Conservation (phyloP, 192 early-diverging fungal genomes). For the Dissophora globulifera region DNA sequence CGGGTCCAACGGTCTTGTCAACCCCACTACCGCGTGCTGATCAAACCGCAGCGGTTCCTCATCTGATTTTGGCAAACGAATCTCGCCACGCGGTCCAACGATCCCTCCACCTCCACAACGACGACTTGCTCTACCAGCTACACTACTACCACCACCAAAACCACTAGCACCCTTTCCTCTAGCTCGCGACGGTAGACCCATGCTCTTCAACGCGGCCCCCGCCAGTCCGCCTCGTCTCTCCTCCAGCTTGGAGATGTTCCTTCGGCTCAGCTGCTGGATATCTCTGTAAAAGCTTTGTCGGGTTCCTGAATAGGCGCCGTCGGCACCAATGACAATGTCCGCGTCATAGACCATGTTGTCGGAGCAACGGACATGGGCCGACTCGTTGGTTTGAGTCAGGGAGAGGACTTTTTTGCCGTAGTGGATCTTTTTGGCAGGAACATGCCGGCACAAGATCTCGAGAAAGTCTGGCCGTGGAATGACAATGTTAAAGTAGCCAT, state of each 20-base stretch:
- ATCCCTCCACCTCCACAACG: not conserved
- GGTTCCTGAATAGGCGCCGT: constrained; percentile 41
- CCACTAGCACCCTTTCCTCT: no score
- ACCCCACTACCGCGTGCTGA: constrained; percentile 32
- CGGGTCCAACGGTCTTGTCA: constrained; percentile 15
- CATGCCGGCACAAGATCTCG: constrained; percentile 6
- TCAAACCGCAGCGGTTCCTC: constrained; percentile 25
- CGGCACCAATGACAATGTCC: constrained; percentile 51
- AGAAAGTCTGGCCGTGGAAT: constrained; percentile 22
- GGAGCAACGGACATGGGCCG: constrained; percentile 22
- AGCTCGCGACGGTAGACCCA: not conserved
- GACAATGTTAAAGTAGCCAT: constrained; percentile 25
- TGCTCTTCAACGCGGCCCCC: not conserved
- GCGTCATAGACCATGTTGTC: constrained; percentile 33
- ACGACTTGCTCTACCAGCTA: no score
- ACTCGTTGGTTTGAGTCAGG: constrained; percentile 13
- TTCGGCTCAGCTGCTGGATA: no score
- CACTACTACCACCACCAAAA: not conserved
- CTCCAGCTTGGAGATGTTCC: no score
- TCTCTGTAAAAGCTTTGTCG: constrained; percentile 26
- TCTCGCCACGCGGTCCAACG: not conserved
- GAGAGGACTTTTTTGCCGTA: constrained; percentile 29
- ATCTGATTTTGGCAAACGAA: constrained; percentile 20
- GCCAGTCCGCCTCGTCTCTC: not conserved
- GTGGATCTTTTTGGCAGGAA: constrained; percentile 21